Evolutionary conservation across 1,139 yeast species (phyloP), one percentile per base, ranked within the genome.

Genomic region (Zygotorulaspora mrakii): DNA sequence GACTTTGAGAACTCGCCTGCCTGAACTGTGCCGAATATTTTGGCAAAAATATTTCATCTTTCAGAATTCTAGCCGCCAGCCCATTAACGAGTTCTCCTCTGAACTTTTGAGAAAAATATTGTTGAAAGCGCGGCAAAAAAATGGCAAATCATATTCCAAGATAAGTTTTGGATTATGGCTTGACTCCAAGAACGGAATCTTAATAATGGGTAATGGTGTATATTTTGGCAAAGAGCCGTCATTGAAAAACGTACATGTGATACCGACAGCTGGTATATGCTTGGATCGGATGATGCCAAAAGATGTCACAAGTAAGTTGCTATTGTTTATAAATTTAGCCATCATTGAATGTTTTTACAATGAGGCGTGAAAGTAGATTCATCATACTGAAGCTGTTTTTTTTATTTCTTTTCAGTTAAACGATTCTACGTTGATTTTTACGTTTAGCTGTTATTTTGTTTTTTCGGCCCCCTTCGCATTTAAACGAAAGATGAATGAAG

Each of bases 281-380:
- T 18, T 46, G 13, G 49, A 43, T 12, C 30, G 29, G 25, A 35
- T 17, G 9, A 17, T 44, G n/a, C 39, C 42, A n/a, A 37, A 35
- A 12, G 38, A 20, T 6, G 41, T 42, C 21, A 49, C 46, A 10
- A 44, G 40, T 25, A 54, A 48, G 39, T 32, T 53, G 26, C 18
- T 55, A 37, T 39, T 54, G 14, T 54, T 54, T 35, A 31, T 52
- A 12, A 54, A 54, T 26, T 30, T 50, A 17, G 48, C 55, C 18
- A 37, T 52, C 18, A 11, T 53, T 13, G 54, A 53, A 31, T 52
- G 56, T 39, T 48, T 52, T 34, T 31, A 30, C 30, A 35, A 43
- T 11, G 48, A 47, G 22, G 28, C 42, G 29, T 25, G 30, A 5
- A 38, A 24, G 27, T 1, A 14, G n/a, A n/a, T n/a, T n/a, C n/a